Conservation (phyloP, 495 filamentous ascomycete genomes). For the Tuber indicum region DNA sequence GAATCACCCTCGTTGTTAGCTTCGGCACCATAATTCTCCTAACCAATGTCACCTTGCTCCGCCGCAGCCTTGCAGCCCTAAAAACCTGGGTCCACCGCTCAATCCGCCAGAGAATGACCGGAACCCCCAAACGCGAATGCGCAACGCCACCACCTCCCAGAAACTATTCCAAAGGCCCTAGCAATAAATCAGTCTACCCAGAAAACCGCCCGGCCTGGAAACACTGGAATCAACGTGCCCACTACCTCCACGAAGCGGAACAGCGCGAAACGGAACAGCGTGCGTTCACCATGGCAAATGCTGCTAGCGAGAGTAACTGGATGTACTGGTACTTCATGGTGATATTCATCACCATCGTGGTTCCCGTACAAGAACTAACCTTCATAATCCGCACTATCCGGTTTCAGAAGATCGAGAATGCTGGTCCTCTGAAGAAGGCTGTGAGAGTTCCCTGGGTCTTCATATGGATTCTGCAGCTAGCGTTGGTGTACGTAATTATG, state of each 20-base stretch:
- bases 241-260: neutral
- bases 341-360: neutral
- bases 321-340: neutral
- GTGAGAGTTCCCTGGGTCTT: neutral
- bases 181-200: neutral
- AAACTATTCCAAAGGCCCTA: neutral
- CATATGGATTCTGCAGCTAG: neutral
- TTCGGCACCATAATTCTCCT: neutral
- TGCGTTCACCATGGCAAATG: neutral
- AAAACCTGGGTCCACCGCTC: neutral
- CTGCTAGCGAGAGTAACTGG: neutral
- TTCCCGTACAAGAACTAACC: slow-evolving; percentile 1
- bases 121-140: neutral
- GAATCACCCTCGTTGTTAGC: neutral
- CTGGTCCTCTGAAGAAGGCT: neutral
- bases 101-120: neutral
- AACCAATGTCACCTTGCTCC: neutral
- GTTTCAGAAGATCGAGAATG: neutral
- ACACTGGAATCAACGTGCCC: neutral
- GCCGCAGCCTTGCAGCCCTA: neutral
- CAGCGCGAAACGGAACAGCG: no score
- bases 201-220: neutral
- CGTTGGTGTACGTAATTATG: neutral
- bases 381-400: neutral
- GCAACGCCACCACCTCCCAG: no score